Percentiles rank a stretch among this genome's conserved stretches.
phyloP scores from a whole-genome alignment of 257 asterid species.

The Solanum corneliomulleri region DNA sequence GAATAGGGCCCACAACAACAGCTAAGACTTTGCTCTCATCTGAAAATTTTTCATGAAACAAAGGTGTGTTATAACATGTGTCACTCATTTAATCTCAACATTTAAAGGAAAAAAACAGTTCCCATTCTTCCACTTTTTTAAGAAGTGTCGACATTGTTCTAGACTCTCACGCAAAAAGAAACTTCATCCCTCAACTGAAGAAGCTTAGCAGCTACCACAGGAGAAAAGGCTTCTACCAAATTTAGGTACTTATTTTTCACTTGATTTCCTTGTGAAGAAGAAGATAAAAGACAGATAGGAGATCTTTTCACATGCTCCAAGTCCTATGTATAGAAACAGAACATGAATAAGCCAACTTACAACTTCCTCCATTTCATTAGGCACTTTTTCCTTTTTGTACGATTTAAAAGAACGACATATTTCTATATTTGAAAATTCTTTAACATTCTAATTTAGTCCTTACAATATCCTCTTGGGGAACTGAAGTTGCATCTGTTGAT shows the following conservation, averaged over 20 bases:
- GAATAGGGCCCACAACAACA: neutral
- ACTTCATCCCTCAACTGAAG: neutral
- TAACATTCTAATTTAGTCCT: neutral
- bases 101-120: neutral
- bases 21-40: neutral
- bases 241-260: neutral
- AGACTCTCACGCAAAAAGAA: neutral
- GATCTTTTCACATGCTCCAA: neutral
- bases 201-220: neutral
- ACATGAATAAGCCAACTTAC: neutral
- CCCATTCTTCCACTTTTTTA: neutral
- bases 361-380: neutral
- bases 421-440: neutral
- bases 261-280: neutral
- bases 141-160: neutral
- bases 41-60: neutral
- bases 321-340: neutral
- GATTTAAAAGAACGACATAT: neutral
- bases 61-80: neutral
- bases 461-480: neutral
- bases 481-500: neutral
- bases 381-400: neutral
- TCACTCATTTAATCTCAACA: neutral
- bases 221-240: neutral
- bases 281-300: neutral